Base-by-base conservation (phyloP, 2,329 filamentous ascomycete species). In the Penicillium sp. region DNA sequence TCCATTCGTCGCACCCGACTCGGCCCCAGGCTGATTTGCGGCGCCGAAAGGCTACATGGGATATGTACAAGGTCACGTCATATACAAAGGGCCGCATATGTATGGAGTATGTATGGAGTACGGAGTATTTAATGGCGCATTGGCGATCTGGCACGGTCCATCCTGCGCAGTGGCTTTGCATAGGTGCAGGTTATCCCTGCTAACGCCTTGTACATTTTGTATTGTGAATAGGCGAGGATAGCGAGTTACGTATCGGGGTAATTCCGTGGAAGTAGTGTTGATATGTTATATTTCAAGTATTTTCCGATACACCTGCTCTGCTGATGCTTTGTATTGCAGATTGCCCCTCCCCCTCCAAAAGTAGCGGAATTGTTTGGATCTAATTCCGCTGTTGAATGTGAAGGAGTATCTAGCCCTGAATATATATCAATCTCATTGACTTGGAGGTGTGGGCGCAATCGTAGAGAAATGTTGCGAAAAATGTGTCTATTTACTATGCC, bases 1-100 rank as follows among this genome's bases (percentile, higher is more conserved):
- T 52, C 53, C 47, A 59, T 43, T 42, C 37, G 61, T 67, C 62
- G 59, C 63, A 65, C 59, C 62, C 63, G 63, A 61, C 23, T 62
- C 59, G 60, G 63, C 19, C 42, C 59, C 56, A 61, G 53, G 33
- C 23, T 19, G 48, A 41, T 31, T 46, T 7, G n/a, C 47, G 23
- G 60, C 57, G 43, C 60, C 48, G 56, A 54, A 48, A 35, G 6
- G 29, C 45, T 15, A 56, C 23, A 27, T 19, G n/a, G 12, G 19
- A 42, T n/a, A 35, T 33, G 25, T 40, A 43, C 23, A 27, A 35
- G 23, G 50, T 41, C 47, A 53, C 7, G 31, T 53, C 50, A 37
- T 41, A 35, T 46, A 37, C n/a, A 17, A 51, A 47, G 41, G 41
- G 33, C 41, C 13, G 47, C 46, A 47, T 54, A 52, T 25, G 31